phyloP scores from a whole-genome alignment of 2,329 filamentous ascomycete species.

The Colletotrichum phormii region DNA sequence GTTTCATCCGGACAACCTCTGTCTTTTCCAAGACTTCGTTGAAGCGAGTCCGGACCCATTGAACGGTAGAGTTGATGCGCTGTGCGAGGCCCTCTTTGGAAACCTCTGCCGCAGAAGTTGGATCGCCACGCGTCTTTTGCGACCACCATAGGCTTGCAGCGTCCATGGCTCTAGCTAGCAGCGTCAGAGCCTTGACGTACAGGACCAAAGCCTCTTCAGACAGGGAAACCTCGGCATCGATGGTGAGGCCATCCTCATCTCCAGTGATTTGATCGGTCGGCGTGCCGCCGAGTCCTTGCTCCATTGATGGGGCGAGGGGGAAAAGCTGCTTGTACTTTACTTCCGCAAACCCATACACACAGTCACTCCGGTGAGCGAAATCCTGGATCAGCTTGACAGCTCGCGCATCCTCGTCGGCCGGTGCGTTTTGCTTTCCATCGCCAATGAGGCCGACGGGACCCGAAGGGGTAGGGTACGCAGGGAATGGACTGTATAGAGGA shows the following conservation, averaged over 20 bases:
- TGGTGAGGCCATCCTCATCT: constrained; percentile 82
- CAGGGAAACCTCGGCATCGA: constrained; percentile 85
- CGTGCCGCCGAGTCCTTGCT: constrained; percentile 76
- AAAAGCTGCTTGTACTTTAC: constrained; percentile 99
- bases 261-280: constrained; percentile 62
- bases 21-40: constrained; percentile 98
- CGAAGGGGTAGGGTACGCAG: constrained; percentile 81
- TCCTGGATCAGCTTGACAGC: constrained; percentile 89
- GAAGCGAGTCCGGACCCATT: constrained; percentile 94
- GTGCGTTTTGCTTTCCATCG: constrained; percentile 69
- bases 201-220: constrained; percentile 96
- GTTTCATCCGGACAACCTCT: constrained; percentile 89
- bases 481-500: constrained; percentile 84
- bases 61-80: constrained; percentile 91
- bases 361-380: constrained; percentile 90
- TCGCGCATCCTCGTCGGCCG: constrained; percentile 82
- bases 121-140: constrained; percentile 77
- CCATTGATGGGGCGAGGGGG: constrained; percentile 82
- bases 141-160: constrained; percentile 94
- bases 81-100: constrained; percentile 53
- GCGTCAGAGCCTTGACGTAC: constrained; percentile 92
- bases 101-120: constrained; percentile 60
- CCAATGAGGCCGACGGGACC: constrained; percentile 72
- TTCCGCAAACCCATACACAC: constrained; percentile 97
- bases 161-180: constrained; percentile 95